phyloP scores from a whole-genome alignment of 2,329 filamentous ascomycete species.

The Herpotrichia juniperi region DNA sequence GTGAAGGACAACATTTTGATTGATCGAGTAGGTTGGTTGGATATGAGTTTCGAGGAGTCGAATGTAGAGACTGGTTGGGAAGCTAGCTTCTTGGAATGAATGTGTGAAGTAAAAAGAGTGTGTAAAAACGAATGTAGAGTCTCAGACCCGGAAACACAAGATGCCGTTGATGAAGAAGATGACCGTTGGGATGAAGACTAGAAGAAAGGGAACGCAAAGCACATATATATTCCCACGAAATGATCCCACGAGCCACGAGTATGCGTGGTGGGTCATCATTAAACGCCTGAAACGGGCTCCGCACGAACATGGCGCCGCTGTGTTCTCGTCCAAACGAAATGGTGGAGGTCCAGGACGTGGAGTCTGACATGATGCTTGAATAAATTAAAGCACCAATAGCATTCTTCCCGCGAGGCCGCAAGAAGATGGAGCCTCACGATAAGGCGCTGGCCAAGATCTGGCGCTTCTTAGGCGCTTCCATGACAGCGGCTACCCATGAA shows the following conservation, averaged over 20 bases:
- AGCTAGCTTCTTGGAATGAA: conserved; percentile 39
- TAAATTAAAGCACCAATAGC: conserved; percentile 36
- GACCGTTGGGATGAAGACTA: conserved; percentile 17
- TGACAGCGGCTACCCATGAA: conserved; percentile 31
- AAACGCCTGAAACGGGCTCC: conserved; percentile 41
- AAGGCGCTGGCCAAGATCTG: conserved; percentile 16
- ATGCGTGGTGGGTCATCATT: conserved; percentile 39
- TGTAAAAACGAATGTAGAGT: conserved; percentile 46
- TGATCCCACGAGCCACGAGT: conserved; percentile 9
- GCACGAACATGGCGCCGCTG: conserved; percentile 25
- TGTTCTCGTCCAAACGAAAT: conserved; percentile 22
- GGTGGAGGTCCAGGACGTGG: conserved; percentile 20
- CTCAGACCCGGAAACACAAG: conserved; percentile 41
- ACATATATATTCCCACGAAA: conserved; percentile 23
- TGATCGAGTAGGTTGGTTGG: conserved; percentile 27
- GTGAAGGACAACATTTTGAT: conserved; percentile 51
- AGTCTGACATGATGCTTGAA: conserved; percentile 26
- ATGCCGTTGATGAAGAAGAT: conserved; percentile 32
- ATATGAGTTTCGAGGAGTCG: conserved; percentile 13
- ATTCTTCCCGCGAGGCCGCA: conserved; percentile 1
- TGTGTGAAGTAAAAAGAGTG: conserved; percentile 33
- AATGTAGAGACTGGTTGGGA: conserved; percentile 32
- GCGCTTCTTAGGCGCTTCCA: conserved; percentile 11
- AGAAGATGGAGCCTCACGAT: conserved; percentile 22
- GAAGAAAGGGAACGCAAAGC: not conserved